A percentile compares a stretch with the other conserved stretches of the same genome.
Evolutionary conservation across 441 rosid species (phyloP).

Genomic region (Croton laevigatus): DNA sequence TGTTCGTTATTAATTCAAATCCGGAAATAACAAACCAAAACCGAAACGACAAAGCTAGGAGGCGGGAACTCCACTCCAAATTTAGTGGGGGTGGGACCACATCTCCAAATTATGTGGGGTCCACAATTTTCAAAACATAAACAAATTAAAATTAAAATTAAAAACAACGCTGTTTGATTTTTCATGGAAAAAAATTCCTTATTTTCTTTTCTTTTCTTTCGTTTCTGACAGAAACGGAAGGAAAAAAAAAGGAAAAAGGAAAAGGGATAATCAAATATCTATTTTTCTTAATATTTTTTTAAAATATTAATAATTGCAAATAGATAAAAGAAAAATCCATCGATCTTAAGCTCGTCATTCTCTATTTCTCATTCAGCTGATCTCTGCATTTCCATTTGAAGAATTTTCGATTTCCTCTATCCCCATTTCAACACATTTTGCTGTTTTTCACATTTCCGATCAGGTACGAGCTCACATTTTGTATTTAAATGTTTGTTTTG

Average conservation of each 20-base stretch:
- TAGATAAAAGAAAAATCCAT: not conserved
- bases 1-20: conserved; percentile 10
- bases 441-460: conserved; percentile 12
- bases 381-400: conserved; percentile 8
- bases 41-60: conserved; percentile 23
- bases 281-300: not conserved
- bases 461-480: conserved; percentile 26
- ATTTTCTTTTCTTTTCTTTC: conserved; percentile 3
- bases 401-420: conserved; percentile 2
- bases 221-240: not conserved
- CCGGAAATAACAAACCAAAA: not conserved
- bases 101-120: not conserved
- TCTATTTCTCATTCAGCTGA: not conserved
- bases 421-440: not conserved
- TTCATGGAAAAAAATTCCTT: not conserved
- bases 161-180: not conserved
- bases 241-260: not conserved
- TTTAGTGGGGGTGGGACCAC: conserved; percentile 21
- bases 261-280: not conserved
- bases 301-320: not conserved
- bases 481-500: conserved; percentile 12
- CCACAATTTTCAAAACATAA: not conserved
- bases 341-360: not conserved
- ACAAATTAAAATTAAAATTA: not conserved
- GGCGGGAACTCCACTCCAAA: conserved; percentile 56